Evolutionary conservation across 768 basidiomycete genomes (phyloP).

Genomic region (Lentinus tigrinus): DNA sequence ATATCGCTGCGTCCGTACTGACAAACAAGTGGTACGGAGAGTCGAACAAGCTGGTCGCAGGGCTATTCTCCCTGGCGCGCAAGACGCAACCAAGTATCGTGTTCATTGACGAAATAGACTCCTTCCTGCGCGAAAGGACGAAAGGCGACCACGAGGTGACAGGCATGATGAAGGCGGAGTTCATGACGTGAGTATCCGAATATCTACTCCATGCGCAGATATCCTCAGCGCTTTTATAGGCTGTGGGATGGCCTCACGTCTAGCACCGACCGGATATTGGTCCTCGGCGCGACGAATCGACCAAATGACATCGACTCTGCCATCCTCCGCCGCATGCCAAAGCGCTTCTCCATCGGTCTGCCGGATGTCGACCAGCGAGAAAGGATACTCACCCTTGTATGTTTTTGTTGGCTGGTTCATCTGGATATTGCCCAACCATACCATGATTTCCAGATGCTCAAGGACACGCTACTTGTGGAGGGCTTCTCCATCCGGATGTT

Average conservation of each 20-base stretch:
- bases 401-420: constrained; percentile 16
- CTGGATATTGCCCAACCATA: neutral
- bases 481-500: constrained; percentile 61
- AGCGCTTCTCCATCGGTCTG: constrained; percentile 84
- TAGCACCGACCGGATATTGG: constrained; percentile 76
- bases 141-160: constrained; percentile 95
- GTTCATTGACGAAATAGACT: constrained; percentile 99
- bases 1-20: constrained; percentile 71
- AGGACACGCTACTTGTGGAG: constrained; percentile 66
- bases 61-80: constrained; percentile 87
- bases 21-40: constrained; percentile 87
- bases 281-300: constrained; percentile 93
- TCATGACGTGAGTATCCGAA: constrained; percentile 72
- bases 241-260: constrained; percentile 95
- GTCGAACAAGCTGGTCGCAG: constrained; percentile 93
- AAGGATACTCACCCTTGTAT: constrained; percentile 80
- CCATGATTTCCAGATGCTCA: constrained; percentile 66
- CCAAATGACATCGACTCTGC: constrained; percentile 90
- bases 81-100: constrained; percentile 96
- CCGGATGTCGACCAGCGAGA: constrained; percentile 77
- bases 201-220: neutral
- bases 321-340: constrained; percentile 95
- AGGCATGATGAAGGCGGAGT: constrained; percentile 97
- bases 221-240: constrained; percentile 36
- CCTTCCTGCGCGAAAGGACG: constrained; percentile 85